Conservation (phyloP, 441 rosid genomes). For the Corymbia citriodora region DNA sequence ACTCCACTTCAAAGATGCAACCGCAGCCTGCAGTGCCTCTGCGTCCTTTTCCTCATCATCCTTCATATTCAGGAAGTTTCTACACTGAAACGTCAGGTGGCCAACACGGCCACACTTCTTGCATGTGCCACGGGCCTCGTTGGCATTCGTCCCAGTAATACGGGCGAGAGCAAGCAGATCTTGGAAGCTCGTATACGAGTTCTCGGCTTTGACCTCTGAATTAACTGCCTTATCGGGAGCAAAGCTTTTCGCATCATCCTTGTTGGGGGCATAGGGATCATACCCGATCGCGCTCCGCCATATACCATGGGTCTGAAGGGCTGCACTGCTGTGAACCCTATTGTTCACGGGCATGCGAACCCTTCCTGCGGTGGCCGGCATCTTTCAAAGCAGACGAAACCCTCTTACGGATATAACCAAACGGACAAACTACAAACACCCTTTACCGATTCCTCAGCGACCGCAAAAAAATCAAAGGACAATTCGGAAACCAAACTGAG, state of each 20-base stretch:
- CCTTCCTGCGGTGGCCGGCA: slow-evolving; percentile 98
- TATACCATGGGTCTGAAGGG: slow-evolving; percentile 91
- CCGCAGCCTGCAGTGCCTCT: slow-evolving; percentile 53
- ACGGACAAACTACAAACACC: not conserved
- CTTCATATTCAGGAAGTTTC: slow-evolving; percentile 74
- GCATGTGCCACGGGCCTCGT: slow-evolving; percentile 89
- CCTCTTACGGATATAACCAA: not conserved
- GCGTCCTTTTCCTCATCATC: slow-evolving; percentile 65
- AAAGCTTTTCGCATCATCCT: slow-evolving; percentile 57
- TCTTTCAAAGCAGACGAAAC: slow-evolving; percentile 19
- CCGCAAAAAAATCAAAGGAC: not conserved
- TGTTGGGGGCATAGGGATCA: slow-evolving; percentile 92
- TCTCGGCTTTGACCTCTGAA: slow-evolving; percentile 58
- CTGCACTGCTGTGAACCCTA: slow-evolving; percentile 96
- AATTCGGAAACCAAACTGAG: slow-evolving; percentile 3
- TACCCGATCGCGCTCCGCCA: slow-evolving; percentile 98
- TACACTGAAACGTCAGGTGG: slow-evolving; percentile 82
- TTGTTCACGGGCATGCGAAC: slow-evolving; percentile 99
- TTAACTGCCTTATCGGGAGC: slow-evolving; percentile 27
- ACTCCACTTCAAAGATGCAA: slow-evolving; percentile 38
- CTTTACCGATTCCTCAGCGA: not conserved
- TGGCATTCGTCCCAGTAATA: slow-evolving; percentile 64
- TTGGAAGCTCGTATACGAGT: slow-evolving; percentile 75
- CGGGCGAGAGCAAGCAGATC: slow-evolving; percentile 85
- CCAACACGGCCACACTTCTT: slow-evolving; percentile 93